Conservation (phyloP, 2,329 filamentous ascomycete species). For the Pseudogymnoascus sp. region DNA sequence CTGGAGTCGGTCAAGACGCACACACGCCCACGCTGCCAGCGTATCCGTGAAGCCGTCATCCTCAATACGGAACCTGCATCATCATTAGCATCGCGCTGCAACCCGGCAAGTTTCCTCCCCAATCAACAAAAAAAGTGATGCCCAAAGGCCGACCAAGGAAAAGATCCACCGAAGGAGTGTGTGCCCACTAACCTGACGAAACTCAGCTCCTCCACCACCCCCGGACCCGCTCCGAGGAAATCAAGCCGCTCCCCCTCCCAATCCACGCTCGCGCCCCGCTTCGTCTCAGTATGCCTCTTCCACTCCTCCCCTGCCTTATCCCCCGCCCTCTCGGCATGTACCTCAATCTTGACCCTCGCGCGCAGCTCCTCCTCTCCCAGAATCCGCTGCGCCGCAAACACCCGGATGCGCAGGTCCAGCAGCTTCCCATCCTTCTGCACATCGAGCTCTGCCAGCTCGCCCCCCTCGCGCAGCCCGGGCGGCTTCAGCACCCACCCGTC, state of each 20-base stretch:
- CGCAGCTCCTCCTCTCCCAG: conserved; percentile 48
- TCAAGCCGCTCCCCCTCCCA: conserved; percentile 44
- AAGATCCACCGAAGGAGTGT: background rate
- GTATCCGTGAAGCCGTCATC: conserved; percentile 78
- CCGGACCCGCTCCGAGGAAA: conserved; percentile 45
- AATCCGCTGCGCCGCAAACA: conserved; percentile 70
- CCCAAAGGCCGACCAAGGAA: background rate
- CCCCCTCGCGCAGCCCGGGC: conserved; percentile 52
- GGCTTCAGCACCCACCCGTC: conserved; percentile 84
- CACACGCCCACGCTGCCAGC: conserved; percentile 80
- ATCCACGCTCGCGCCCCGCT: conserved; percentile 52
- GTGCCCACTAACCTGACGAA: conserved; percentile 56
- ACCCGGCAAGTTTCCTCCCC: background rate
- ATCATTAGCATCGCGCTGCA: background rate
- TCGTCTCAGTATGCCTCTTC: conserved; percentile 50
- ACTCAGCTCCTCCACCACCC: conserved; percentile 59
- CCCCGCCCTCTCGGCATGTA: conserved; percentile 63
- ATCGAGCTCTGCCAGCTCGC: conserved; percentile 8
- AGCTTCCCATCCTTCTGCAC: background rate
- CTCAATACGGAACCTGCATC: conserved; percentile 62
- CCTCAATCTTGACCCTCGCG: conserved; percentile 58
- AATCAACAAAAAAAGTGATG: background rate
- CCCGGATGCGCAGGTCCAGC: conserved; percentile 60
- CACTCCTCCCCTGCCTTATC: conserved; percentile 36
- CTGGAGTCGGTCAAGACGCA: conserved; percentile 71